Evolutionary conservation across 352 stramenopile genomes (phyloP), one percentile per base, ranked within the genome.

Genomic region (Hyaloperonospora brassicae): DNA sequence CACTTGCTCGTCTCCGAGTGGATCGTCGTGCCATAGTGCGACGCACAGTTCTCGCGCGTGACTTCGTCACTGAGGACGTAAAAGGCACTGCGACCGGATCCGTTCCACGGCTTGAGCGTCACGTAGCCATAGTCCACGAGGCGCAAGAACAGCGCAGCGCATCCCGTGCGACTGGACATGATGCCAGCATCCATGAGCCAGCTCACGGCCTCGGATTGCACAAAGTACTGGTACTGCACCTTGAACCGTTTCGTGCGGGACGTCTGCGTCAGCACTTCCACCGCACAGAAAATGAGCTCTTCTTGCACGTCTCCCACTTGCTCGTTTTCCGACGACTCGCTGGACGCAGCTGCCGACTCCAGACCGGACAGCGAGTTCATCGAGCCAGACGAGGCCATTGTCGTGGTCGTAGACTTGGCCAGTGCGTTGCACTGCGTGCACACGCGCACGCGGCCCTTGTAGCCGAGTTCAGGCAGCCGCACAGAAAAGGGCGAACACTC

Each of bases 221-320:
- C 76, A 49, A 93, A 92, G 64, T 89, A 89, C 55, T 87, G 72
- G 70, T 89, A 91, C 65, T 72, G 74, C 31, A 91, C 55, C 52
- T 79, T 81, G n/a, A 73, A 84, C 46, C 78, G 67, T 61, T 92
- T 92, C 47, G 83, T 56, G 11, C 54, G 73, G 46, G 82, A 86
- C 36, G 86, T 68, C 8, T 66, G 66, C n/a, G 70, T 73, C 57
- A 92, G 70, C 45, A 86, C 66, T 12, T 92, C 76, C 11, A 89
- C 67, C 12, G 82, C 77, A 14, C 61, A 50, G 44, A 80, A 70
- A 17, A 89, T 51, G 7, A 84, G 64, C 34, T 87, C 76, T 24
- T 87, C 72, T 25, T 84, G 72, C 5, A 83, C 61, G 39, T 82
- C 67, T 30, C 72, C 71, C 27, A 73, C 46, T 44, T 84, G 79